Conservation (phyloP, 352 stramenopile genomes). For the Bremia lactucae region DNA sequence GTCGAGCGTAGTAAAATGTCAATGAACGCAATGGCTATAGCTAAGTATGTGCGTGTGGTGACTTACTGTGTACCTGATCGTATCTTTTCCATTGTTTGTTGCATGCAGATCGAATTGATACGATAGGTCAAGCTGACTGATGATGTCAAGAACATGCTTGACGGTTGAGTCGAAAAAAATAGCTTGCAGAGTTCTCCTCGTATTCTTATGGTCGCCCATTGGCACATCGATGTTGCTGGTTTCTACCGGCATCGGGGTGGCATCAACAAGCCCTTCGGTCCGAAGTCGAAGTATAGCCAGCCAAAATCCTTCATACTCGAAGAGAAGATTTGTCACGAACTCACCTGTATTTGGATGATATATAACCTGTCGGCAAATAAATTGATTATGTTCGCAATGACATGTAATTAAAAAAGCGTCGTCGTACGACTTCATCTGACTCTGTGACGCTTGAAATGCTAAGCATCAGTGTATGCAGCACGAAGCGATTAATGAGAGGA, state of each 20-base stretch:
- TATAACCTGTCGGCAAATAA: slow-evolving; percentile 17
- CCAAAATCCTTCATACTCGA: slow-evolving; percentile 71
- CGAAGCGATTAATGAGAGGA: slow-evolving; percentile 36
- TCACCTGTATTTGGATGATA: slow-evolving; percentile 74
- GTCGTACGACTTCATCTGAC: slow-evolving; percentile 28
- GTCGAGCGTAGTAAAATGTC: slow-evolving; percentile 1
- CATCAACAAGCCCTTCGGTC: slow-evolving; percentile 5
- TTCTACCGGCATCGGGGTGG: not conserved
- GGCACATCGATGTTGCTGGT: slow-evolving; percentile 12
- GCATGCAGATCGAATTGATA: slow-evolving; percentile 55
- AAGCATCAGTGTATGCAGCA: slow-evolving; percentile 51
- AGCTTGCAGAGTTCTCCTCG: slow-evolving; percentile 16
- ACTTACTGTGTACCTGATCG: slow-evolving; percentile 48
- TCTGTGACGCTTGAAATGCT: slow-evolving; percentile 55
- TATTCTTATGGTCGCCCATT: slow-evolving; percentile 11
- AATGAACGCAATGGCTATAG: not conserved
- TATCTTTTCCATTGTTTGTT: slow-evolving; percentile 23
- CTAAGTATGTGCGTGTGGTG: not conserved
- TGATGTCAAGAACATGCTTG: slow-evolving; percentile 32
- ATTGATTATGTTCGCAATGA: not conserved
- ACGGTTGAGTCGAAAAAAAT: slow-evolving; percentile 44
- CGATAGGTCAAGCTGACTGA: slow-evolving; percentile 47
- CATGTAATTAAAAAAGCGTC: not conserved
- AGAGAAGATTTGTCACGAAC: slow-evolving; percentile 59
- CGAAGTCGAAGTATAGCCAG: slow-evolving; percentile 25